These are phyloP conservation scores for Zymoseptoria tritici DNA, from an alignment of 2,329 filamentous ascomycete species.

Conservation along the genomic window DNA sequence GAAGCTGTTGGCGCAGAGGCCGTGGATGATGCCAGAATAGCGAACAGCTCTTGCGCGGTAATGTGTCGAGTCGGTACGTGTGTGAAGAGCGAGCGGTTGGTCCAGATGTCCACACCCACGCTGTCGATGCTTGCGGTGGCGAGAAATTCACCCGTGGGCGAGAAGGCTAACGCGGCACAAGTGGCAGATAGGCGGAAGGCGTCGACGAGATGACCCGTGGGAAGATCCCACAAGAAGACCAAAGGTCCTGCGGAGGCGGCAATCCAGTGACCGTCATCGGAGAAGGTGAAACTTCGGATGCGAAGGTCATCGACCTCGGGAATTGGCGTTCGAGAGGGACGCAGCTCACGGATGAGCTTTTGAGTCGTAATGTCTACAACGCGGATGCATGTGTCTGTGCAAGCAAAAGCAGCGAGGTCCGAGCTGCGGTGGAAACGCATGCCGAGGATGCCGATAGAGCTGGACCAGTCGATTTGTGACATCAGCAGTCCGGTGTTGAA, in stretches of 20 bases:
- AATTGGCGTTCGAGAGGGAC: constrained; percentile 52
- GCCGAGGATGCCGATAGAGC: constrained; percentile 65
- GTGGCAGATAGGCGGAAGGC: constrained; percentile 71
- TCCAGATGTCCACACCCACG: constrained; percentile 91
- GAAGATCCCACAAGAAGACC: constrained; percentile 84
- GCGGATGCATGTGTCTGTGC: constrained; percentile 79
- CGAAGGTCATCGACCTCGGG: constrained; percentile 14
- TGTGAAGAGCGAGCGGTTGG: constrained; percentile 83
- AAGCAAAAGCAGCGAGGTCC: constrained; percentile 80
- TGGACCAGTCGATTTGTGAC: constrained; percentile 76
- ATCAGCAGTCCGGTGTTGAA: constrained; percentile 74
- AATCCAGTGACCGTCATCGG: constrained; percentile 88
- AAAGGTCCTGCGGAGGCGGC: constrained; percentile 77
- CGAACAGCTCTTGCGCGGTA: constrained; percentile 63
- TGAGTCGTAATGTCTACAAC: constrained; percentile 86
- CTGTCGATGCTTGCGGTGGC: constrained; percentile 76
- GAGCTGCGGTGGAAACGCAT: constrained; percentile 75
- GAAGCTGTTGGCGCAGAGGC: constrained; percentile 58
- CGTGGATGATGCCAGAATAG: constrained; percentile 39
- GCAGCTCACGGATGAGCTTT: constrained; percentile 86
- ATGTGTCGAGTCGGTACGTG: constrained; percentile 82
- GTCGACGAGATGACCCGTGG: constrained; percentile 91
- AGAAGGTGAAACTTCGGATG: constrained; percentile 54
- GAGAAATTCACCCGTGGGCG: constrained; percentile 84
- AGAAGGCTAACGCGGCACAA: constrained; percentile 82